Conservation (phyloP, 441 rosid genomes). For the Croton laevigatus region DNA sequence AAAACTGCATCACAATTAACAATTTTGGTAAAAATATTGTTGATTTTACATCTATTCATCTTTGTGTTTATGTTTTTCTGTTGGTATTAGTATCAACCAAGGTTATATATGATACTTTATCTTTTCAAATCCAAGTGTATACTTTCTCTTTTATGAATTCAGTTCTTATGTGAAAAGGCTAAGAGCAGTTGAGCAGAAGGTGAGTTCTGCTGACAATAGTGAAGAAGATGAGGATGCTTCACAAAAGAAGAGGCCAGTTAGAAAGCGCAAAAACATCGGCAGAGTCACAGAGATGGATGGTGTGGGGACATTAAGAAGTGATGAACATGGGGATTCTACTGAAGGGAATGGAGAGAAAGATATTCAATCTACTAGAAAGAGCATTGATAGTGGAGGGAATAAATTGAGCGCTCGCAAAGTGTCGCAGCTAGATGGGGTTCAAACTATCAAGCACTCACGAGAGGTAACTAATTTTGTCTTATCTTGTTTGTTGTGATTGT, state of each 20-base stretch:
- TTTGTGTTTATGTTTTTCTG: not conserved
- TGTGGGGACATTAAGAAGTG: not conserved
- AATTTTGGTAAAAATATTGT: not conserved
- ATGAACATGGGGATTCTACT: conserved; percentile 5
- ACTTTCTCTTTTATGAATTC: too few species aligned
- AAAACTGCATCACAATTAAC: too few species aligned
- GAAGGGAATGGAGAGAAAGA: conserved; percentile 11
- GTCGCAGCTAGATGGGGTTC: not conserved
- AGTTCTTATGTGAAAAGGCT: conserved; percentile 14
- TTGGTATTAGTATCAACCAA: too few species aligned
- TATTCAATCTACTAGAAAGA: conserved; percentile 2
- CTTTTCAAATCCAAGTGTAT: too few species aligned
- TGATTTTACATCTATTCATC: not conserved
- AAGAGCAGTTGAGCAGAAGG: conserved; percentile 20
- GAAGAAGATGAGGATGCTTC: conserved; percentile 3
- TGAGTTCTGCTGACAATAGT: conserved; percentile 21
- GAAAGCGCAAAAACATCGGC: conserved; percentile 7
- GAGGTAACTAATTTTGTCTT: not conserved
- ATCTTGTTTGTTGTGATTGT: not conserved
- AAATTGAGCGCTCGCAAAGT: not conserved
- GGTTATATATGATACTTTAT: too few species aligned
- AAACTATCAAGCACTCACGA: not conserved
- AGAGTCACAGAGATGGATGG: conserved; percentile 9
- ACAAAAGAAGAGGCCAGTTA: conserved; percentile 7
- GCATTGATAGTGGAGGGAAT: too few species aligned